Conservation (phyloP, 257 asterid species). For the Solanum virginianum region DNA sequence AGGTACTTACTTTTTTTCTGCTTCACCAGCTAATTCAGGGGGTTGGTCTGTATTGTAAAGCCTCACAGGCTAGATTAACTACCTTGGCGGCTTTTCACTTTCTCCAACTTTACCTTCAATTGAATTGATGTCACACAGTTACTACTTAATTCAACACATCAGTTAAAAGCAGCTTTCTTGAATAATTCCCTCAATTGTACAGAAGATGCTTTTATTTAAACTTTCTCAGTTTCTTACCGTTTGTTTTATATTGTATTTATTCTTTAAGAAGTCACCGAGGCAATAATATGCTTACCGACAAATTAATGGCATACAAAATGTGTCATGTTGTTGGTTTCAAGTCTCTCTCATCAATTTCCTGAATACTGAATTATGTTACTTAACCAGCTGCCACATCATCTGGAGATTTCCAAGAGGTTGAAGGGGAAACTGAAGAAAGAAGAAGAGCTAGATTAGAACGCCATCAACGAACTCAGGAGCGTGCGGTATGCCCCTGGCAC, state of each 20-base stretch:
- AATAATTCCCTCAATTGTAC: background rate
- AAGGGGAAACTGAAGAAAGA: slow-evolving; percentile 96
- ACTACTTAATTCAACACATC: background rate
- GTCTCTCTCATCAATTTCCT: slow-evolving; percentile 7
- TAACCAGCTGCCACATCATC: slow-evolving; percentile 51
- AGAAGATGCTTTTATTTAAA: background rate
- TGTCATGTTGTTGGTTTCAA: background rate
- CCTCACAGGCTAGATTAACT: background rate
- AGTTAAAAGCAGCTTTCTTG: background rate
- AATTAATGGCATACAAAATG: background rate
- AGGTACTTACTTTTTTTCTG: slow-evolving; percentile 23
- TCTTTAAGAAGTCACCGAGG: background rate
- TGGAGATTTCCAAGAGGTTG: slow-evolving; percentile 80
- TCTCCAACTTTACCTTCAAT: background rate
- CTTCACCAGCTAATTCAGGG: background rate
- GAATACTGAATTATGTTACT: slow-evolving; percentile 13
- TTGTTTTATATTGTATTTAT: background rate
- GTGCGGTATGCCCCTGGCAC: slow-evolving; percentile 51
- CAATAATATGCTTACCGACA: background rate
- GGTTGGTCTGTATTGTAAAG: background rate
- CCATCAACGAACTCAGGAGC: slow-evolving; percentile 89
- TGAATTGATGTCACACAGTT: background rate
- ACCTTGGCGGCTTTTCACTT: background rate
- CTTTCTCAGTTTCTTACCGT: background rate
- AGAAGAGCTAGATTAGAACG: slow-evolving; percentile 93